Percentiles rank a stretch among this genome's conserved stretches.
Conservation (phyloP, 331 rosid genomes). For the Acacia concinna region DNA sequence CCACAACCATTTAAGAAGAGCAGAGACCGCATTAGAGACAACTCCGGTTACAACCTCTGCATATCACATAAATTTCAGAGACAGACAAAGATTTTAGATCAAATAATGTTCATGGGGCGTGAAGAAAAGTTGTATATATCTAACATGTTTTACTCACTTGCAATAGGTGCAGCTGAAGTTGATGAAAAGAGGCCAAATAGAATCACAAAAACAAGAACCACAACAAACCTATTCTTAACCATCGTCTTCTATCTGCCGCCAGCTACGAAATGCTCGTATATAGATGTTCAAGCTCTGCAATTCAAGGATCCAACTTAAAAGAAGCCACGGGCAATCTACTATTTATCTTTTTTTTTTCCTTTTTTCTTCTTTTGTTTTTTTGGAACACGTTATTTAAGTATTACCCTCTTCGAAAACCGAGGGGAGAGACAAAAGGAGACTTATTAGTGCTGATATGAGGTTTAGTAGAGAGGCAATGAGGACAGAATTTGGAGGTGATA, state of each 20-base stretch:
- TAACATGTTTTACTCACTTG: slow-evolving; percentile 56
- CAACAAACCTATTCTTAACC: slow-evolving; percentile 47
- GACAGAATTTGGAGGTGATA: slow-evolving; percentile 37
- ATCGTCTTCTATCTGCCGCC: slow-evolving; percentile 31
- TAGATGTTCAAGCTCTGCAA: slow-evolving; percentile 39
- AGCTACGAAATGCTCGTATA: not conserved
- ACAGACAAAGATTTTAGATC: slow-evolving; percentile 18
- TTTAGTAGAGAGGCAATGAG: slow-evolving; percentile 29
- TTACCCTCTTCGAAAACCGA: slow-evolving; percentile 32
- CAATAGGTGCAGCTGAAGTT: slow-evolving; percentile 77
- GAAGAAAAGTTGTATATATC: not conserved
- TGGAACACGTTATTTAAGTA: slow-evolving; percentile 36
- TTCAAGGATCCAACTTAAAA: slow-evolving; percentile 21
- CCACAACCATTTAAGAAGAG: slow-evolving; percentile 86
- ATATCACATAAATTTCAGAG: slow-evolving; percentile 30
- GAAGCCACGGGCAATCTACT: slow-evolving; percentile 37
- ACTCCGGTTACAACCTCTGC: slow-evolving; percentile 78
- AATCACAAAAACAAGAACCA: slow-evolving; percentile 48
- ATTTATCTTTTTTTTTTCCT: slow-evolving; percentile 32
- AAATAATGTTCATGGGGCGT: not conserved
- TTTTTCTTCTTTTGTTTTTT: not conserved
- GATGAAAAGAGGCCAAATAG: slow-evolving; percentile 57
- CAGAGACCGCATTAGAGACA: slow-evolving; percentile 82
- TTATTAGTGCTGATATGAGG: slow-evolving; percentile 35
- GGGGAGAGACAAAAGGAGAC: slow-evolving; percentile 45